Evolutionary conservation across 78 protist genomes (phyloP).

Genomic region (Planoprotostelium fungivorum): DNA sequence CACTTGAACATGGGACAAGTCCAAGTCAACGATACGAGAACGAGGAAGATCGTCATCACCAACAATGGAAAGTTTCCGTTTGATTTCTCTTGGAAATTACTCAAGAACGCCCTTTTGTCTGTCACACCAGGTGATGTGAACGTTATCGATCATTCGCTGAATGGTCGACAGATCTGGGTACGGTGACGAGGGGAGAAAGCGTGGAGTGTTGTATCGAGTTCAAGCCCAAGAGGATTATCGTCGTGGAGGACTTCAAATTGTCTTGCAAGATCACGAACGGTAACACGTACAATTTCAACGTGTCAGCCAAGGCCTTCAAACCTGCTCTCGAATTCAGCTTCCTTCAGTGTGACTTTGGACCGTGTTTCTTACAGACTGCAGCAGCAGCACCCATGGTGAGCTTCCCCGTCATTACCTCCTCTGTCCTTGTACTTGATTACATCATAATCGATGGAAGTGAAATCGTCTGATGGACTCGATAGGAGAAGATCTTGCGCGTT

Average conservation of each 20-base stretch:
- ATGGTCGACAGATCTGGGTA: not conserved
- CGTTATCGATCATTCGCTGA: not conserved
- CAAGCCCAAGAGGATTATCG: slow-evolving; percentile 10
- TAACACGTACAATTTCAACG: slow-evolving; percentile 9
- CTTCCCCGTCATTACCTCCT: not conserved
- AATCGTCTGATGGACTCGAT: no score
- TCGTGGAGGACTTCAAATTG: not conserved
- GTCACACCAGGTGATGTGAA: not conserved
- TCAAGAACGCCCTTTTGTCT: not conserved
- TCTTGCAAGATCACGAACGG: slow-evolving; percentile 50
- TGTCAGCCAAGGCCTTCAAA: slow-evolving; percentile 23
- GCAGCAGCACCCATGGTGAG: not conserved
- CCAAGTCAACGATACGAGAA: slow-evolving; percentile 33
- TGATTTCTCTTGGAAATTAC: slow-evolving; percentile 43
- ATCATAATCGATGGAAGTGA: no score
- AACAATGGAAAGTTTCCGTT: slow-evolving; percentile 58
- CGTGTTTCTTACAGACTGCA: slow-evolving; percentile 18
- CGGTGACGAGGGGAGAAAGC: slow-evolving; percentile 15
- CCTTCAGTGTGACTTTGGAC: slow-evolving; percentile 52
- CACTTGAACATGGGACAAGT: slow-evolving; percentile 65
- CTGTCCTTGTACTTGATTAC: no score
- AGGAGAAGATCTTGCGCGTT: slow-evolving; percentile 1
- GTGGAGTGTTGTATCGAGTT: slow-evolving; percentile 11
- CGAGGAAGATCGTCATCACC: not conserved
- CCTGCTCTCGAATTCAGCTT: slow-evolving; percentile 35